Percentiles rank a stretch among this genome's conserved stretches.
Evolutionary conservation across 345 rosid species (phyloP).

Genomic region (Adansonia digitata): DNA sequence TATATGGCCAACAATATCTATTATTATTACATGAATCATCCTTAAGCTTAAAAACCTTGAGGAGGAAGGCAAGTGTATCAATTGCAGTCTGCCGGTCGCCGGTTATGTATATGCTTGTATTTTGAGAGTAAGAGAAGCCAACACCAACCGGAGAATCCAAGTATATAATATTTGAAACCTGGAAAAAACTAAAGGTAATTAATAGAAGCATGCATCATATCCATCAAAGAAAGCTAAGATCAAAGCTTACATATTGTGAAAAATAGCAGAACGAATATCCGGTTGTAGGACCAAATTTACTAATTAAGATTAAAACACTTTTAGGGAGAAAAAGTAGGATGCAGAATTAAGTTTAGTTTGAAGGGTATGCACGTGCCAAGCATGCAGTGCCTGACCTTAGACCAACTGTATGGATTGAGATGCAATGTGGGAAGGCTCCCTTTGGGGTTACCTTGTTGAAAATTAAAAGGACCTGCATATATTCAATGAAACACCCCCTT

Average conservation of each 20-base stretch:
- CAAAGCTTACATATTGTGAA: background rate
- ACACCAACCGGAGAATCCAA: conserved; percentile 61
- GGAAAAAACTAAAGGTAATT: background rate
- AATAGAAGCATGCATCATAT: background rate
- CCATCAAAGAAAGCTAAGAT: background rate
- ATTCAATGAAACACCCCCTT: background rate
- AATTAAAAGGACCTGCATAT: conserved; percentile 57
- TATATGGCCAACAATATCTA: background rate
- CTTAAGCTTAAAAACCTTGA: conserved; percentile 30
- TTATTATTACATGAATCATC: background rate
- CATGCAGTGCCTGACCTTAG: conserved; percentile 29
- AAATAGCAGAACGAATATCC: background rate
- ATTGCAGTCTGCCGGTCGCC: conserved; percentile 41
- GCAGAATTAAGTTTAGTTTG: background rate
- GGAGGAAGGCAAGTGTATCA: conserved; percentile 45
- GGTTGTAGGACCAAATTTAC: background rate
- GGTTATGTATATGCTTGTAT: conserved; percentile 26
- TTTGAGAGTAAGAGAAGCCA: conserved; percentile 43
- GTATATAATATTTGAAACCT: conserved; percentile 57
- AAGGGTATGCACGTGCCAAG: no score
- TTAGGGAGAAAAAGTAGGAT: background rate
- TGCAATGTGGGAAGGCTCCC: conserved; percentile 37
- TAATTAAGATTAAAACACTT: no score
- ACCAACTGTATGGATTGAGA: conserved; percentile 48
- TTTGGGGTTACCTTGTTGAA: conserved; percentile 23